phyloP scores from a whole-genome alignment of 176 grass and related monocot genomes.

The Ananas comosus region DNA sequence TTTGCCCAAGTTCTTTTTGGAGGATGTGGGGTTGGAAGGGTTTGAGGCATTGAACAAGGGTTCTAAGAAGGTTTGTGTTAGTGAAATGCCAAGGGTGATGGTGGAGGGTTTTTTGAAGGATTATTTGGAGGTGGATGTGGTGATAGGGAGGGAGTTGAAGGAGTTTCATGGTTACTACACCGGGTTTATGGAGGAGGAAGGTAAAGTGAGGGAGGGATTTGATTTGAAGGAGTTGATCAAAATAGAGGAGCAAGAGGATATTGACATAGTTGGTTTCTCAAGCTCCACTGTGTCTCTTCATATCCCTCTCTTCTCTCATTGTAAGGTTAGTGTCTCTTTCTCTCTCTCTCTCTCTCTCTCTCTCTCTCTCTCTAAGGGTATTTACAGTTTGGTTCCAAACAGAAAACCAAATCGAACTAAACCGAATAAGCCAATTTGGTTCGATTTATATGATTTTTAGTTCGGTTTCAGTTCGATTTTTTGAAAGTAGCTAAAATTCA shows the following conservation, averaged over 20 bases:
- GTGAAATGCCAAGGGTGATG: slow-evolving; percentile 31
- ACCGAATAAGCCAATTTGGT: no score
- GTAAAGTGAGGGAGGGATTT: slow-evolving; percentile 6
- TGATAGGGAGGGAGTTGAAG: slow-evolving; percentile 35
- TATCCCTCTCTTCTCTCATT: slow-evolving; percentile 24
- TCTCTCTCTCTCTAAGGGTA: background rate
- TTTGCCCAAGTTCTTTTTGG: slow-evolving; percentile 54
- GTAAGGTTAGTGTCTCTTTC: slow-evolving; percentile 31
- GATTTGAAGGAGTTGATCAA: slow-evolving; percentile 19
- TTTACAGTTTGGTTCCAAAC: no score
- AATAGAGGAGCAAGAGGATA: background rate
- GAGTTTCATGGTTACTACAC: slow-evolving; percentile 16
- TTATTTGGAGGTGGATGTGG: slow-evolving; percentile 27
- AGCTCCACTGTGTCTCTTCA: slow-evolving; percentile 8
- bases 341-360: background rate
- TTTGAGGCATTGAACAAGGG: slow-evolving; percentile 6
- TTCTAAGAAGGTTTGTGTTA: slow-evolving; percentile 27
- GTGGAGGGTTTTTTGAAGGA: slow-evolving; percentile 50
- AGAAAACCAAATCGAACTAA: no score
- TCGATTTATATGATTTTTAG: no score
- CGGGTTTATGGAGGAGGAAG: slow-evolving; percentile 41
- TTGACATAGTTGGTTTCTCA: slow-evolving; percentile 17
- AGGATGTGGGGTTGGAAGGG: slow-evolving; percentile 14
- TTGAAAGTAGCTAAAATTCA: no score
- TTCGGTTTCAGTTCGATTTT: no score